A percentile compares a stretch with the other conserved stretches of the same genome.
Conservation (phyloP, 371 early-diverging fungal genomes). For the Mycotypha africana region DNA sequence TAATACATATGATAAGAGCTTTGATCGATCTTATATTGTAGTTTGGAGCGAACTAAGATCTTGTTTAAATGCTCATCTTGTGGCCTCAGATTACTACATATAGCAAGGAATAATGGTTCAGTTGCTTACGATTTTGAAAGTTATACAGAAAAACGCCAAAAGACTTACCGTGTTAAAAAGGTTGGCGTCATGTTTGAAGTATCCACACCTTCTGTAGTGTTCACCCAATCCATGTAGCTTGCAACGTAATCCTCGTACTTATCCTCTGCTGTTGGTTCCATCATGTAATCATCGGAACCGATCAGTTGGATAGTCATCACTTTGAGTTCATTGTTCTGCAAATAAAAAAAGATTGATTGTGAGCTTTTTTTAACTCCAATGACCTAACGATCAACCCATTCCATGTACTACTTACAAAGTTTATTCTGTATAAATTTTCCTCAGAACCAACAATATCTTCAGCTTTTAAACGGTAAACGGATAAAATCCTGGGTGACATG, state of each 20-base stretch:
- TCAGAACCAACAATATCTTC: conserved; percentile 74
- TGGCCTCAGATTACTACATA: conserved; percentile 64
- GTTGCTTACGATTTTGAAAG: conserved; percentile 24
- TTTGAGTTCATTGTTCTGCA: conserved; percentile 50
- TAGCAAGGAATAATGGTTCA: background rate
- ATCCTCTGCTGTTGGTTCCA: conserved; percentile 80
- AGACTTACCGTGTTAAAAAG: conserved; percentile 59
- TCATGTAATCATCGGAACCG: conserved; percentile 78
- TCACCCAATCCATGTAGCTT: conserved; percentile 62
- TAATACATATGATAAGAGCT: conserved; percentile 48
- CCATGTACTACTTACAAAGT: conserved; percentile 57
- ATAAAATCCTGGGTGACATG: conserved; percentile 19
- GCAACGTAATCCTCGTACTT: conserved; percentile 92
- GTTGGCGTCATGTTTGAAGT: conserved; percentile 48
- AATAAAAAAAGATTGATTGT: background rate
- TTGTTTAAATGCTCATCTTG: conserved; percentile 64
- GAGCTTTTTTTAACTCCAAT: too few species aligned
- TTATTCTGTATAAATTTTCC: conserved; percentile 81
- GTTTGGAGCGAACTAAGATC: conserved; percentile 56
- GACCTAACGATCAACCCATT: too few species aligned
- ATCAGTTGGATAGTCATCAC: conserved; percentile 81
- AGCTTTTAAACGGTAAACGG: conserved; percentile 77
- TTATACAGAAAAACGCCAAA: conserved; percentile 1
- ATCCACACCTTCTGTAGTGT: conserved; percentile 56
- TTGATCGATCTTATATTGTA: conserved; percentile 93